Evolutionary conservation across 2,329 filamentous ascomycete genomes (phyloP).

Genomic region (Trichoderma endophyticum): DNA sequence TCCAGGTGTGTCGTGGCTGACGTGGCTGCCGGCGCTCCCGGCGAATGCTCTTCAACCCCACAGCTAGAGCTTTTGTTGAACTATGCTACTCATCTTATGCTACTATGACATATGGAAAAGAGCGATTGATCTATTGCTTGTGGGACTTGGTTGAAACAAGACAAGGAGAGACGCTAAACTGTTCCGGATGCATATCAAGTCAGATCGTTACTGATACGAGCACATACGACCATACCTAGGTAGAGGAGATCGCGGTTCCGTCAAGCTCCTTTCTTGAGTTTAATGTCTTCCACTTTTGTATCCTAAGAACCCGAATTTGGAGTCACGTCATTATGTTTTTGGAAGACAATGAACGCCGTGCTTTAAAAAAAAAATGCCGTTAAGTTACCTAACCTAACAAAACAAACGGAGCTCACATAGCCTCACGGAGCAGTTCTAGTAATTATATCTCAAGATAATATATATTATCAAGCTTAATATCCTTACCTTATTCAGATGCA

Average conservation of each 20-base stretch:
- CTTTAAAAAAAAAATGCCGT: no score
- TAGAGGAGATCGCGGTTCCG: not conserved
- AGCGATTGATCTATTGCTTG: not conserved
- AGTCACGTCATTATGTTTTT: no score
- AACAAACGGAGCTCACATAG: no score
- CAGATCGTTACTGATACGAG: not conserved
- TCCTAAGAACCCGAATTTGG: no score
- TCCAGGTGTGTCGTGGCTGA: not conserved
- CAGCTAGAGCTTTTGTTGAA: not conserved
- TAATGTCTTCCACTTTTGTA: no score
- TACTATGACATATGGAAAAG: not conserved
- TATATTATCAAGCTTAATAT: no score
- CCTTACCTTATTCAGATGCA: no score
- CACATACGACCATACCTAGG: not conserved
- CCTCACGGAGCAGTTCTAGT: no score
- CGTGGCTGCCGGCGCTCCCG: not conserved
- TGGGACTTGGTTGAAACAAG: not conserved
- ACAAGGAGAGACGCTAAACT: not conserved
- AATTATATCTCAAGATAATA: no score
- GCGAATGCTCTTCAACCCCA: not conserved
- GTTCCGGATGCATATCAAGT: not conserved
- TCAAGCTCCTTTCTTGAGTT: not conserved
- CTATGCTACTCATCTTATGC: not conserved
- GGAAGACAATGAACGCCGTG: no score
- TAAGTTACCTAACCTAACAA: no score